Evolutionary conservation across 2,329 filamentous ascomycete species (phyloP).

Genomic region (Sclerotinia borealis): DNA sequence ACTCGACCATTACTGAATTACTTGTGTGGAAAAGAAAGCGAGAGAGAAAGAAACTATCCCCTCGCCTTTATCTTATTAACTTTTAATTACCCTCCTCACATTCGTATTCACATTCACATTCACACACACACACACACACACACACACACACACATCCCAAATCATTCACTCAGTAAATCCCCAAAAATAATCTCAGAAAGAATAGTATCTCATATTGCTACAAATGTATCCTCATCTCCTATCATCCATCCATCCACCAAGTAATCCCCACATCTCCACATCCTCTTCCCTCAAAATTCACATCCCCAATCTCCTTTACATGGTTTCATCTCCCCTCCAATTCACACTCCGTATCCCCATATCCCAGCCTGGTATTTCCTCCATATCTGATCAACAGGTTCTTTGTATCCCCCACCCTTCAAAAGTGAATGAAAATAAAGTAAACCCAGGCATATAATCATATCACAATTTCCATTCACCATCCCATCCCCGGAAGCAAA

Average conservation of each 20-base stretch:
- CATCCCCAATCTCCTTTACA: neutral
- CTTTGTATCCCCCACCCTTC: neutral
- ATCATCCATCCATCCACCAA: neutral
- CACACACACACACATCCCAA: neutral
- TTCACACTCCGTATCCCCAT: neutral
- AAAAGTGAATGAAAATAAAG: neutral
- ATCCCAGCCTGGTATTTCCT: constrained; percentile 4
- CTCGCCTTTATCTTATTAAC: too few species aligned
- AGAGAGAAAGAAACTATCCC: too few species aligned
- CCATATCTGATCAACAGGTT: constrained; percentile 8
- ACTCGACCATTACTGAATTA: too few species aligned
- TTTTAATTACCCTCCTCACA: too few species aligned
- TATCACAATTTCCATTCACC: constrained; percentile 11
- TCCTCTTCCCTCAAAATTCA: too few species aligned
- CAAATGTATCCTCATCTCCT: constrained; percentile 7
- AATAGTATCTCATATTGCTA: constrained; percentile 12
- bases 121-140: neutral
- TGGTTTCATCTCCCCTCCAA: neutral
- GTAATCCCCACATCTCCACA: neutral
- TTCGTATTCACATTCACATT: too few species aligned
- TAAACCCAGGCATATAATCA: constrained; percentile 12
- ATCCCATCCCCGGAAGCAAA: neutral
- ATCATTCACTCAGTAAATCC: neutral
- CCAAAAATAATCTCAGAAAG: neutral
- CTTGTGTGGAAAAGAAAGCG: too few species aligned